phyloP scores from a whole-genome alignment of 2,329 filamentous ascomycete species.

The Fusarium xylarioides region DNA sequence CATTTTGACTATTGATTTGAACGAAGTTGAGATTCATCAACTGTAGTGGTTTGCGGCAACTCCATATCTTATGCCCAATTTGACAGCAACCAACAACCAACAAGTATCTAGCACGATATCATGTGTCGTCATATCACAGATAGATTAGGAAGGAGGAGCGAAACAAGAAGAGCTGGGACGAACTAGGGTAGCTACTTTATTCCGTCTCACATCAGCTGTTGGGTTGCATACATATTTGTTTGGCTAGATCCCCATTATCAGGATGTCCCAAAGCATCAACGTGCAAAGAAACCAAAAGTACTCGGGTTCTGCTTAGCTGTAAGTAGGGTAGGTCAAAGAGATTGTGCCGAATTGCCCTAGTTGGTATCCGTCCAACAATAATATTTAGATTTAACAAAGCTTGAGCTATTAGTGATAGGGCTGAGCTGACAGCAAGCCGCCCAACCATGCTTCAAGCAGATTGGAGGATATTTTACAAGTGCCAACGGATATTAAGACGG shows the following conservation, averaged over 20 bases:
- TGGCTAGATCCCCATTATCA: not conserved
- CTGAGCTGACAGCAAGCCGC: not conserved
- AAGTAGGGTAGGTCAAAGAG: not conserved
- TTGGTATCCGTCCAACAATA: too few species aligned
- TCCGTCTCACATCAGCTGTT: not conserved
- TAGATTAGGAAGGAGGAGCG: not conserved
- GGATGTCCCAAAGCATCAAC: not conserved
- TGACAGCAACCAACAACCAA: not conserved
- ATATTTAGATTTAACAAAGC: not conserved
- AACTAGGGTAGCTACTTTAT: not conserved
- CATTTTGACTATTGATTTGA: conserved; percentile 3
- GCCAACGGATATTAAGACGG: not conserved
- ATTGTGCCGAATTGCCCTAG: not conserved
- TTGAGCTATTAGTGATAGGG: not conserved
- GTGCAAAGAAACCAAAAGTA: not conserved
- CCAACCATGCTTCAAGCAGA: not conserved
- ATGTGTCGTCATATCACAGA: not conserved
- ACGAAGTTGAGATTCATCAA: too few species aligned
- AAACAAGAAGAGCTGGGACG: not conserved
- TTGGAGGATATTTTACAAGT: not conserved
- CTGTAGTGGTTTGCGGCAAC: not conserved
- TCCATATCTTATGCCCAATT: not conserved
- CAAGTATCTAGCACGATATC: not conserved
- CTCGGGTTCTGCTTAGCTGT: too few species aligned
- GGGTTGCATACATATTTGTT: not conserved